phyloP scores from a whole-genome alignment of 2,329 filamentous ascomycete species.

The Pestalotiopsis sp. region DNA sequence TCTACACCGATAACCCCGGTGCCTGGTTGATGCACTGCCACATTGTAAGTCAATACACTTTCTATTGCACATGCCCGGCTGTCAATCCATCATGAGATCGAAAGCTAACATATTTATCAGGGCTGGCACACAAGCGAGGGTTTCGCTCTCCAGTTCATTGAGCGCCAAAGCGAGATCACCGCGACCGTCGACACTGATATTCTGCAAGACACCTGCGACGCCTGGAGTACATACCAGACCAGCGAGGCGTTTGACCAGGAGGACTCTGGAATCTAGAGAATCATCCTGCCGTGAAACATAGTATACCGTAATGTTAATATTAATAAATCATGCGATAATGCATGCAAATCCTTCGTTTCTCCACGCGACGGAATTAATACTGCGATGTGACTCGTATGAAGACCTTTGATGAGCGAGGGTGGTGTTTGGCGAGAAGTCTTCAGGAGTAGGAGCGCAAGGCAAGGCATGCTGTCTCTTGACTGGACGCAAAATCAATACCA shows the following conservation, averaged over 20 bases:
- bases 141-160: conserved; percentile 55
- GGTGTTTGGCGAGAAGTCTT: too few species aligned
- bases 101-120: conserved; percentile 37
- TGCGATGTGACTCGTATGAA: too few species aligned
- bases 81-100: conserved; percentile 34
- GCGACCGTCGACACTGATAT: conserved; percentile 20
- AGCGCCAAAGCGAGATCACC: conserved; percentile 30
- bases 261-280: conserved; percentile 32
- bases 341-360: too few species aligned
- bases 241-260: conserved; percentile 23
- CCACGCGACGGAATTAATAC: too few species aligned
- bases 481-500: too few species aligned
- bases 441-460: too few species aligned
- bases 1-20: conserved; percentile 55
- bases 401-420: too few species aligned
- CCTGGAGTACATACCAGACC: conserved; percentile 29
- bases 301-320: neutral
- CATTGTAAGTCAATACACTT: conserved; percentile 29
- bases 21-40: conserved; percentile 36
- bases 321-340: neutral
- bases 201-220: conserved; percentile 28
- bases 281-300: neutral
- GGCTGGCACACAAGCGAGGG: conserved; percentile 51
- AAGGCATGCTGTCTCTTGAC: too few species aligned
- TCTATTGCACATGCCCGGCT: neutral